phyloP scores from a whole-genome alignment of 2,329 filamentous ascomycete genomes.

The Cladophialophora exuberans region DNA sequence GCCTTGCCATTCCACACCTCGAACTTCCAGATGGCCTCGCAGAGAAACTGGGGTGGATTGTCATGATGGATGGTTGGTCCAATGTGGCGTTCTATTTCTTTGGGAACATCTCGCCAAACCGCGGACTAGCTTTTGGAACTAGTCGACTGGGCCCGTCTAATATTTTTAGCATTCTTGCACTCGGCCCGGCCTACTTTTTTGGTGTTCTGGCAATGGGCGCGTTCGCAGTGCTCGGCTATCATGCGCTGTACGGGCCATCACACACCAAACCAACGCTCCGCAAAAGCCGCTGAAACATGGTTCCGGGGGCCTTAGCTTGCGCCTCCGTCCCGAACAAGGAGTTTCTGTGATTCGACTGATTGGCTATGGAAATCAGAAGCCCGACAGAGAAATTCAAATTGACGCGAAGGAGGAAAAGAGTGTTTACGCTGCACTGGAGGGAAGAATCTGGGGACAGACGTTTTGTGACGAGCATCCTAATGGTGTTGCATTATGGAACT shows the following conservation, averaged over 20 bases:
- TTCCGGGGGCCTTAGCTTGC: not conserved
- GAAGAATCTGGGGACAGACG: not conserved
- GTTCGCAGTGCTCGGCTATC: conserved; percentile 7
- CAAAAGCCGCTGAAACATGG: conserved; percentile 1
- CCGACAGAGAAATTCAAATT: not conserved
- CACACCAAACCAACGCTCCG: not conserved
- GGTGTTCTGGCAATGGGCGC: conserved; percentile 15
- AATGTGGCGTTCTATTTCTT: conserved; percentile 16
- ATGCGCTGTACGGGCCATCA: not conserved
- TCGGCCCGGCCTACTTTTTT: conserved; percentile 10
- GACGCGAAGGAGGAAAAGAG: not conserved
- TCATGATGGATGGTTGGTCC: conserved; percentile 16
- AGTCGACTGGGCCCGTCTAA: conserved; percentile 11
- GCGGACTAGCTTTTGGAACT: conserved; percentile 13
- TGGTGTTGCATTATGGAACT: not conserved
- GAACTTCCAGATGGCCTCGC: conserved; percentile 4
- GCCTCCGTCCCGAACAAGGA: not conserved
- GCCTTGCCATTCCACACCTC: conserved; percentile 10
- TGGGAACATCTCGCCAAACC: conserved; percentile 12
- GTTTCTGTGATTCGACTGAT: not conserved
- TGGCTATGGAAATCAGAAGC: not conserved
- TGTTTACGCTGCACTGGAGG: not conserved
- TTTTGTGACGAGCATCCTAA: not conserved
- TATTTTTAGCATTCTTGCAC: conserved; percentile 10
- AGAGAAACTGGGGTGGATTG: conserved; percentile 11